Percentiles rank a stretch among this genome's conserved stretches.
Evolutionary conservation across 169 alveolate genomes (phyloP).

Genomic region (Eimeria praecox): DNA sequence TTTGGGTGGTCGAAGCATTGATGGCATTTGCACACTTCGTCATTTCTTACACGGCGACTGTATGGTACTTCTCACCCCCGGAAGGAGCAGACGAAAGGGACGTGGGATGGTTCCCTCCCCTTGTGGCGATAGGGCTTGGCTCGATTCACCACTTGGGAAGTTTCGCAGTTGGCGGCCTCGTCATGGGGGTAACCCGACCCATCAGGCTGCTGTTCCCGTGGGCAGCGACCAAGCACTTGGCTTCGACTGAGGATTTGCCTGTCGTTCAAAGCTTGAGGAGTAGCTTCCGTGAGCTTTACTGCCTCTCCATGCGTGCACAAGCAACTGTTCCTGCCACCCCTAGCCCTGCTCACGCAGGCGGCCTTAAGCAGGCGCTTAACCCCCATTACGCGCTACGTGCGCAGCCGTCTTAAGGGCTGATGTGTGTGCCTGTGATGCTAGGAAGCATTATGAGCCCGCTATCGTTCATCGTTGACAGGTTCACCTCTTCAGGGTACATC

Average conservation of each 20-base stretch:
- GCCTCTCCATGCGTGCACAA: background rate
- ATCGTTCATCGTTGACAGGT: conserved; percentile 77
- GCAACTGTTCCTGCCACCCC: background rate
- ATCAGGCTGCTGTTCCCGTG: conserved; percentile 72
- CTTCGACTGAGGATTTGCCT: conserved; percentile 47
- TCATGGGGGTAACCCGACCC: conserved; percentile 75
- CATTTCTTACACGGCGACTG: conserved; percentile 78
- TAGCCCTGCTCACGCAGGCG: background rate
- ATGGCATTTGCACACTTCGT: conserved; percentile 71
- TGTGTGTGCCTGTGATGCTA: background rate
- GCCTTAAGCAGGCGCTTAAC: background rate
- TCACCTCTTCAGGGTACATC: conserved; percentile 79
- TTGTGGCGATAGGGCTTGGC: conserved; percentile 75
- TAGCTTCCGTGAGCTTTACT: conserved; percentile 35
- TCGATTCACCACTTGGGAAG: conserved; percentile 77
- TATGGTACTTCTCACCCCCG: conserved; percentile 83
- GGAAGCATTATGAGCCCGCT: conserved; percentile 76
- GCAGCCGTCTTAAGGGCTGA: background rate
- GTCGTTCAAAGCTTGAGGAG: conserved; percentile 69
- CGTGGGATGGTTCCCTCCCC: conserved; percentile 81
- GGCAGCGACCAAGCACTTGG: conserved; percentile 70
- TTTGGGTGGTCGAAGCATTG: conserved; percentile 70
- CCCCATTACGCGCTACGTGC: background rate
- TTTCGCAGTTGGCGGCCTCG: conserved; percentile 78
- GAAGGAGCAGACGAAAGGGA: conserved; percentile 79